phyloP scores from a whole-genome alignment of 805 yeast genomes.

The Wickerhamomyces strasburgensis region DNA sequence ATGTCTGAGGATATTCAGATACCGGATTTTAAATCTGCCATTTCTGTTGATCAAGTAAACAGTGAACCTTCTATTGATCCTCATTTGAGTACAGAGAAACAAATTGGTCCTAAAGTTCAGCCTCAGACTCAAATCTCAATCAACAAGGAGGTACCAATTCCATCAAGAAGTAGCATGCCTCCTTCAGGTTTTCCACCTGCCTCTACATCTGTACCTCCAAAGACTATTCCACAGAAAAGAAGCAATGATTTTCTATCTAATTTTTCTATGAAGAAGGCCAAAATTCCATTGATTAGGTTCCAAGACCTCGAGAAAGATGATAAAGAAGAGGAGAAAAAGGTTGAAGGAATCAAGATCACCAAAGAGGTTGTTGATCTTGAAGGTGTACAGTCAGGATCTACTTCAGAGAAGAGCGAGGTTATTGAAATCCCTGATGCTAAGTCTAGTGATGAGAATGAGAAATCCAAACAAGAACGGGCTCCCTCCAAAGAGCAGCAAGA shows the following conservation, averaged over 20 bases:
- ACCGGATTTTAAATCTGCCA: background rate
- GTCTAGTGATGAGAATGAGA: too few species aligned
- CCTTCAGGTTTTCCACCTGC: background rate
- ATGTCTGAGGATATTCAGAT: background rate
- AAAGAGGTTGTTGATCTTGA: background rate
- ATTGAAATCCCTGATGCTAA: too few species aligned
- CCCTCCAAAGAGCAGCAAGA: too few species aligned
- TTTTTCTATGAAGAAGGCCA: conserved; percentile 23
- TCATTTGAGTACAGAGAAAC: background rate
- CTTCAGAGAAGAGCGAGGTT: background rate
- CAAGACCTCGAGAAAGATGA: conserved; percentile 5
- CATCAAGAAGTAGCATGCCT: background rate
- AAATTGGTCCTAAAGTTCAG: background rate
- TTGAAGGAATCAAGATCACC: background rate
- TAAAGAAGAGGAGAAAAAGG: background rate
- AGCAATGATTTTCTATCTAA: conserved; percentile 18
- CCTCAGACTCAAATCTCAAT: background rate
- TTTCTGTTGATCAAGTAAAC: background rate
- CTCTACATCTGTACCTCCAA: conserved; percentile 1
- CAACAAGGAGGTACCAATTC: background rate
- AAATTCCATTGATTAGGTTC: conserved; percentile 21
- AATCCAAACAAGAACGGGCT: too few species aligned
- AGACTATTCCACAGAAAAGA: conserved; percentile 17
- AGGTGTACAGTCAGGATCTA: too few species aligned
- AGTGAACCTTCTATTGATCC: background rate